A percentile compares a stretch with the other conserved stretches of the same genome.
Conservation (phyloP, 176 grass and related monocot species). For the Ensete glaucum region DNA sequence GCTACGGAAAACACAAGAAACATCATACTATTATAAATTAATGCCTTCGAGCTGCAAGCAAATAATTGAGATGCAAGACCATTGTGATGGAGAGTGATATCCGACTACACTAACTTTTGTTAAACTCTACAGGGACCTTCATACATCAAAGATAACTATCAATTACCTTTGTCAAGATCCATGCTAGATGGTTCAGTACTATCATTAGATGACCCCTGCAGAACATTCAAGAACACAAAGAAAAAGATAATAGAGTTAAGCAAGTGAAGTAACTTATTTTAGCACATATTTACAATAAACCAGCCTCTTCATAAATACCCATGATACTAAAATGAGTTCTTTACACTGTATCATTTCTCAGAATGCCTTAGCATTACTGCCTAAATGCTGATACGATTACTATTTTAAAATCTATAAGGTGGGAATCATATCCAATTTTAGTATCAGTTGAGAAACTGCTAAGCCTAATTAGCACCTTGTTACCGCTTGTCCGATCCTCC, state of each 20-base stretch:
- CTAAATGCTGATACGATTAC: not conserved
- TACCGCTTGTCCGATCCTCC: not conserved
- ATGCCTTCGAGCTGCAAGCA: no score
- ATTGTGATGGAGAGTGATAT: no score
- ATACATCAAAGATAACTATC: not conserved
- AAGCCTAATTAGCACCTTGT: not conserved
- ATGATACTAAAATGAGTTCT: not conserved
- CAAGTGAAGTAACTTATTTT: not conserved
- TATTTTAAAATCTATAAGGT: not conserved
- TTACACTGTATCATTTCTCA: not conserved
- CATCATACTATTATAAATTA: not conserved
- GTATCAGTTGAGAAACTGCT: not conserved
- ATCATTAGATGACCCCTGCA: slow-evolving; percentile 55
- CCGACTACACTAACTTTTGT: not conserved
- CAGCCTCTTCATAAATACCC: not conserved
- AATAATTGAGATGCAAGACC: no score
- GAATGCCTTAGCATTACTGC: not conserved
- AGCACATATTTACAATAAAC: not conserved
- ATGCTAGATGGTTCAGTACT: slow-evolving; percentile 61
- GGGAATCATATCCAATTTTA: not conserved
- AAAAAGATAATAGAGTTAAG: not conserved
- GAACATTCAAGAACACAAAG: slow-evolving; percentile 13
- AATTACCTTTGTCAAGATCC: slow-evolving; percentile 53
- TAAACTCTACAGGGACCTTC: not conserved
- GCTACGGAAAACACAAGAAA: slow-evolving; percentile 1